Percentiles rank a stretch among this genome's conserved stretches.
Conservation (phyloP, 2,329 filamentous ascomycete genomes). For the Ambrosiella cleistominuta region DNA sequence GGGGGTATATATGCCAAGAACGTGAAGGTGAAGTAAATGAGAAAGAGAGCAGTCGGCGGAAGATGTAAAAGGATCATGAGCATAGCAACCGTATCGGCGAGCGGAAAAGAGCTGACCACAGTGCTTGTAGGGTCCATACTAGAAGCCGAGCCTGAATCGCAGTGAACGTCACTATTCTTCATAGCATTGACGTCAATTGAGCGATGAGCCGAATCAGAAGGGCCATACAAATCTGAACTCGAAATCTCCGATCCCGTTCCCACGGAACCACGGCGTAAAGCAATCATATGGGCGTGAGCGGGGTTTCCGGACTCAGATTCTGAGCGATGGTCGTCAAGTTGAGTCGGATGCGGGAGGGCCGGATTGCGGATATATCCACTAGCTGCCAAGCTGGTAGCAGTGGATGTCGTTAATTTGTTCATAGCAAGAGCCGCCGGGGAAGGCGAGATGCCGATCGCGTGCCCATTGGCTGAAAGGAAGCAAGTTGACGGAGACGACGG, state of each 20-base stretch:
- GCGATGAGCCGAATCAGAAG: conserved; percentile 32
- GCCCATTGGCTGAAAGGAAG: conserved; percentile 13
- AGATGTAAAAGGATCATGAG: conserved; percentile 90
- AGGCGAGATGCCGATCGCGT: conserved; percentile 10
- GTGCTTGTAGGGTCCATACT: conserved; percentile 52
- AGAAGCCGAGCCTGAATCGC: conserved; percentile 48
- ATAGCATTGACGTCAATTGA: conserved; percentile 54
- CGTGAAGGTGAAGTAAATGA: conserved; percentile 84
- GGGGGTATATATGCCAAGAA: conserved; percentile 83
- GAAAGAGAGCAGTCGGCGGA: conserved; percentile 69
- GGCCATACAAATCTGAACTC: conserved; percentile 21
- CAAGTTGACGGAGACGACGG: neutral
- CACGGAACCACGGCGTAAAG: conserved; percentile 23
- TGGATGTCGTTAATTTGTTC: conserved; percentile 20
- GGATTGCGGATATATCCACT: neutral
- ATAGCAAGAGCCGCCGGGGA: conserved; percentile 12
- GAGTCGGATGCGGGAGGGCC: neutral
- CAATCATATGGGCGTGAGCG: conserved; percentile 2
- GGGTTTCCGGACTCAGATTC: neutral
- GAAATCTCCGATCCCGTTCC: conserved; percentile 34
- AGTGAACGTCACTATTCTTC: conserved; percentile 50
- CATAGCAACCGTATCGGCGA: conserved; percentile 90
- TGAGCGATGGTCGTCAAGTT: neutral
- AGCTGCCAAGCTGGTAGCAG: conserved; percentile 26
- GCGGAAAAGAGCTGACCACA: conserved; percentile 73